Base-by-base conservation (phyloP, 2,329 filamentous ascomycete species). In the Chalaropsis thielavioides region DNA sequence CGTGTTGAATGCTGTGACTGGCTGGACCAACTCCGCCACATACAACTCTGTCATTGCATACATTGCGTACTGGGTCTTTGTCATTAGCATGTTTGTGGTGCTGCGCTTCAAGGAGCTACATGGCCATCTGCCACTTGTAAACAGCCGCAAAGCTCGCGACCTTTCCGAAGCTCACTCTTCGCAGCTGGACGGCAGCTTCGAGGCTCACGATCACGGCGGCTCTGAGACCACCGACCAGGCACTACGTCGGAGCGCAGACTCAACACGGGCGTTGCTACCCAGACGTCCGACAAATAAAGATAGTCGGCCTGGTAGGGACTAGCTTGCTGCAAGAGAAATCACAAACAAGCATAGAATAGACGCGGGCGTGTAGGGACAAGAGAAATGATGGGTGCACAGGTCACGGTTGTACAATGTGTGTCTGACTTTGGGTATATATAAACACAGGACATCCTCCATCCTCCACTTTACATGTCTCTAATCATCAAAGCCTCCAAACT, bases 21-120 rank as follows among this genome's bases (percentile, higher is more conserved):
- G 91, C 66, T 96, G 91, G 91, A 83, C 85, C 68, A 95, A 95
- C 76, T 90, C 88, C 13, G 91, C 89, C 4, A 95, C 90, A 1
- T 91, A 92, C 70, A 90, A 90, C 62, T 92, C 89, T 0, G 87
- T 95, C 68, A 84, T 95, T 68, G 85, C 88, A 0, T 95, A 95
- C 77, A 95, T 94, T 72, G 66, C 92, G 17, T 95, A 95, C 77
- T 96, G 90, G 91, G 75, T 94, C 62, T 78, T 78, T 8, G 80
- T 90, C 67, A 89, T 89, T 59, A 67, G 78, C 17, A 80, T 80
- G 4, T 89, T 92, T 72, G 67, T 83, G 15, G 69, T 76, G 41
- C 80, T 92, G 78, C 80, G 86, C 51, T 89, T 83, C 75, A 81
- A 81, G 68, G 89, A 94, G 75, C 70, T 75, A 17, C 63, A 67